A percentile compares a stretch with the other conserved stretches of the same genome.
phyloP scores from a whole-genome alignment of 148 eudicot genomes.

The Rhododendron mucronatum region DNA sequence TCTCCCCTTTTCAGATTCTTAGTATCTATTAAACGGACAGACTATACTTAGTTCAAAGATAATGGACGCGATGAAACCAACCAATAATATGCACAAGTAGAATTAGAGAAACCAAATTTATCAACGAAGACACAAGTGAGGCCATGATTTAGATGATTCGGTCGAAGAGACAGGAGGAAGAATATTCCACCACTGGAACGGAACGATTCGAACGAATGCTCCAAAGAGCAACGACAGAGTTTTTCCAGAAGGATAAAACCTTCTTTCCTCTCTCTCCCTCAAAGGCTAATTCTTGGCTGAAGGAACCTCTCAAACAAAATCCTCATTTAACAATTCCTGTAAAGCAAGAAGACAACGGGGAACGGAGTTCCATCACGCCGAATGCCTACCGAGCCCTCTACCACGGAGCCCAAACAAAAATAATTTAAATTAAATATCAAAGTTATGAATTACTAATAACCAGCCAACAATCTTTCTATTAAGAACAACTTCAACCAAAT shows the following conservation, averaged over 20 bases:
- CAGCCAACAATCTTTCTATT: no score
- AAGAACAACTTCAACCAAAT: no score
- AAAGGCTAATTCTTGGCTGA: background rate
- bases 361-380: background rate
- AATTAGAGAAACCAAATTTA: background rate
- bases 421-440: no score
- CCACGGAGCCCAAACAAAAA: background rate
- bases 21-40: conserved; percentile 38
- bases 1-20: conserved; percentile 54
- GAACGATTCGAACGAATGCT: no score
- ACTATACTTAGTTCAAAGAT: background rate
- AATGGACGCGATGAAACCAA: background rate
- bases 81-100: background rate
- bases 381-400: background rate
- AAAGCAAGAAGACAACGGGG: background rate
- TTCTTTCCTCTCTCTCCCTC: background rate
- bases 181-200: background rate
- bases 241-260: background rate
- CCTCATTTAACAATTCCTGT: background rate
- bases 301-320: background rate
- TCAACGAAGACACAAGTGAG: background rate
- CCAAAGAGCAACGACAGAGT: background rate
- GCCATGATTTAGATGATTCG: background rate
- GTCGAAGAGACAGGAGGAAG: background rate
- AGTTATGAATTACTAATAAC: no score